Evolutionary conservation across 1,139 yeast genomes (phyloP).

Genomic region (Yamadazyma pseudoaaseri): DNA sequence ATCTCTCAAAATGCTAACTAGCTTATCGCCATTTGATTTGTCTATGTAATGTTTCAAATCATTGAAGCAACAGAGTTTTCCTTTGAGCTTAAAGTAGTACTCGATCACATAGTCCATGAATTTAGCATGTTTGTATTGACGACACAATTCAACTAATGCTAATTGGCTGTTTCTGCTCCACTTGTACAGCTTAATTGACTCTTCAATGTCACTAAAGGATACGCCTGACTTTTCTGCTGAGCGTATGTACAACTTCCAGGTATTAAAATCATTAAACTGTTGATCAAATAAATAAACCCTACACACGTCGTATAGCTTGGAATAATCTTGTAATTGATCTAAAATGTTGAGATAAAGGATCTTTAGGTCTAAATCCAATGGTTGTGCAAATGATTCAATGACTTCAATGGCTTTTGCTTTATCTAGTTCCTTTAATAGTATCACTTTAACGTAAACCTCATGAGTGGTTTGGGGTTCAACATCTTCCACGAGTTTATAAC

Average conservation of each 20-base stretch:
- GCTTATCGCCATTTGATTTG: background rate
- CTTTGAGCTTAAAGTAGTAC: constrained; percentile 45
- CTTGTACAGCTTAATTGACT: constrained; percentile 22
- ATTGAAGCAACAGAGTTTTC: constrained; percentile 59
- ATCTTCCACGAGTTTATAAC: constrained; percentile 48
- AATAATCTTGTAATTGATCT: constrained; percentile 39
- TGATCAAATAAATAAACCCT: constrained; percentile 36
- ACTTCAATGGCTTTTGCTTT: constrained; percentile 23
- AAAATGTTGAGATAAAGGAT: constrained; percentile 50
- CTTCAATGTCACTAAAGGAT: constrained; percentile 23
- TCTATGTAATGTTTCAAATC: constrained; percentile 47
- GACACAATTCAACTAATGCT: constrained; percentile 50
- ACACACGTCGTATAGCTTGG: constrained; percentile 32
- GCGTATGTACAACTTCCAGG: constrained; percentile 54
- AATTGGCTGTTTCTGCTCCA: constrained; percentile 55
- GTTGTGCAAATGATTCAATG: constrained; percentile 28
- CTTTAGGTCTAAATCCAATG: constrained; percentile 56
- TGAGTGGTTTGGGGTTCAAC: constrained; percentile 52
- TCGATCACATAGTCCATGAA: constrained; percentile 25
- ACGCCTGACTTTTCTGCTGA: constrained; percentile 37
- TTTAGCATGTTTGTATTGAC: constrained; percentile 16
- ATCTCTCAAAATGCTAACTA: constrained; percentile 11
- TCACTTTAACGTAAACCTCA: constrained; percentile 55
- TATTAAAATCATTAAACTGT: constrained; percentile 56
- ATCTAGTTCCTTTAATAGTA: constrained; percentile 28